Conservation (phyloP, 495 filamentous ascomycete species). For the Endocarpon pusillum region DNA sequence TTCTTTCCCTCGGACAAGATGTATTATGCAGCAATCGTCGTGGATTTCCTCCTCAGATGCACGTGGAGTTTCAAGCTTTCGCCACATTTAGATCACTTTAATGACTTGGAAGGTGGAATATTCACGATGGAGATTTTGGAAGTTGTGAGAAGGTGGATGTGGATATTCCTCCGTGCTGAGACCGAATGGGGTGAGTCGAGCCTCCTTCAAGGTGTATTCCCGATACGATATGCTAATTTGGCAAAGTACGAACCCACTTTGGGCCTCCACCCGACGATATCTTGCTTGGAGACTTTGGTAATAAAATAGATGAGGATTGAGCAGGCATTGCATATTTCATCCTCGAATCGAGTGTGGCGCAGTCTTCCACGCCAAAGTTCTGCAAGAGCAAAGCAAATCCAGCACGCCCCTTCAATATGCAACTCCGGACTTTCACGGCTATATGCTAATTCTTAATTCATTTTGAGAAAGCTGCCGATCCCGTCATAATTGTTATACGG, state of each 20-base stretch:
- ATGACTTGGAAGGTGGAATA: conserved; percentile 69
- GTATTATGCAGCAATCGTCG: conserved; percentile 67
- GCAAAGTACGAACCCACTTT: conserved; percentile 34
- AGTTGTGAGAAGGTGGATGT: conserved; percentile 78
- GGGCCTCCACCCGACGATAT: conserved; percentile 37
- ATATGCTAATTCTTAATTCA: no score
- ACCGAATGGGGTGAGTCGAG: conserved; percentile 59
- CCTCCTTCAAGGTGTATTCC: background rate
- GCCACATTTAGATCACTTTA: conserved; percentile 61
- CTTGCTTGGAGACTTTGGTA: conserved; percentile 32
- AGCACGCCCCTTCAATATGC: no score
- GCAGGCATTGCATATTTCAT: no score
- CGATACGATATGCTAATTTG: conserved; percentile 11
- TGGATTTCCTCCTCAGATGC: conserved; percentile 69
- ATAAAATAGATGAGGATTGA: conserved; percentile 36
- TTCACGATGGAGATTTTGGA: conserved; percentile 80
- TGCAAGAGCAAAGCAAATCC: no score
- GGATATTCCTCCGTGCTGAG: conserved; percentile 91
- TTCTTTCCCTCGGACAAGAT: conserved; percentile 48
- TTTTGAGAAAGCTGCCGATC: no score
- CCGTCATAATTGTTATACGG: no score
- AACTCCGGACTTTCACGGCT: no score
- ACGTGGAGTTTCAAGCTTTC: conserved; percentile 80
- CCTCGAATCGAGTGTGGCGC: no score
- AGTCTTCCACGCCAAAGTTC: no score